phyloP scores from a whole-genome alignment of 169 alveolate genomes.

The Theileria sp. region DNA sequence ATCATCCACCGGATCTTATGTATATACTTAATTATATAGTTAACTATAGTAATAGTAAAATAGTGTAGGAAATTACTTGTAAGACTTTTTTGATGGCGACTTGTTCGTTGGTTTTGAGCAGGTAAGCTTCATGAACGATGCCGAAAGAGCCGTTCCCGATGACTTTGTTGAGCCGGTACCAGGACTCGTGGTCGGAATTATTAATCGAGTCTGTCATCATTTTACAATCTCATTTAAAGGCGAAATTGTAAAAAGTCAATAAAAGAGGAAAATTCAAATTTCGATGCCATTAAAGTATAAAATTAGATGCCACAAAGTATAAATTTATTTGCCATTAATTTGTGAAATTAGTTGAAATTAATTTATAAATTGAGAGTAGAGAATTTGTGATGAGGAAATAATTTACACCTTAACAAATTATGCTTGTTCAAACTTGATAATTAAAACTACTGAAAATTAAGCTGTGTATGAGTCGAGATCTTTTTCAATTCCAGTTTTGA shows the following conservation, averaged over 20 bases:
- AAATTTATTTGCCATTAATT: no score
- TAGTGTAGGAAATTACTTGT: constrained; percentile 73
- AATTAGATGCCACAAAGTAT: no score
- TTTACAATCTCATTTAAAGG: not conserved
- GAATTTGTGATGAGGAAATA: not conserved
- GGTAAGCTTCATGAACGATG: constrained; percentile 92
- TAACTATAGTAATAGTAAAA: not conserved
- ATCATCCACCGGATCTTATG: no score
- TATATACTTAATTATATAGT: no score
- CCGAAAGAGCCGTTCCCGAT: constrained; percentile 98
- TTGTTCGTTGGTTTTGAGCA: constrained; percentile 90
- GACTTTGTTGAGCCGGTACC: constrained; percentile 82
- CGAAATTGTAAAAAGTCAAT: not conserved
- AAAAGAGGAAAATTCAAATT: not conserved
- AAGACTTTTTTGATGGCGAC: constrained; percentile 97
- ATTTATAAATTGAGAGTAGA: not conserved
- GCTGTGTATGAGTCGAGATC: not conserved
- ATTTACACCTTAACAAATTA: not conserved
- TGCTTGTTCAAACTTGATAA: not conserved
- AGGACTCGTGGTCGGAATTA: constrained; percentile 21
- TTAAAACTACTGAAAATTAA: not conserved
- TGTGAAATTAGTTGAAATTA: no score
- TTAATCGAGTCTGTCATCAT: constrained; percentile 13
- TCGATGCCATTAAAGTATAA: no score
- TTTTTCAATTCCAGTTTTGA: not conserved